Evolutionary conservation across 192 early-diverging fungal genomes (phyloP).

Genomic region (Coemansia sp.): DNA sequence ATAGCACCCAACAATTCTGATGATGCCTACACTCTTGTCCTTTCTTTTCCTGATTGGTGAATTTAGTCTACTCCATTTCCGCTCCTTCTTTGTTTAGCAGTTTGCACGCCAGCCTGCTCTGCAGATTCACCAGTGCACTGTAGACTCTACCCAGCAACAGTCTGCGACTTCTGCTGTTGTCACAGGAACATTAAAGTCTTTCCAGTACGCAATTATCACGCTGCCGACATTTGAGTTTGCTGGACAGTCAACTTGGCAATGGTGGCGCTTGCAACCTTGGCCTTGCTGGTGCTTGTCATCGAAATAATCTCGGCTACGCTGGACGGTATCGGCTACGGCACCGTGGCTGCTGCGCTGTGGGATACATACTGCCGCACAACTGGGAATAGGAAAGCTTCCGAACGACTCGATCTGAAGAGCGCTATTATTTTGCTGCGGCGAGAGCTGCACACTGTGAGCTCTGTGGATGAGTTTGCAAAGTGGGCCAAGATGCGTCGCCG

Average conservation of each 20-base stretch:
- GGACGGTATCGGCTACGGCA: slow-evolving; percentile 57
- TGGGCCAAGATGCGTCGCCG: slow-evolving; percentile 87
- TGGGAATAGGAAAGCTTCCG: slow-evolving; percentile 34
- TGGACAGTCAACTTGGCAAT: not conserved
- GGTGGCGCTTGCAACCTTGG: slow-evolving; percentile 51
- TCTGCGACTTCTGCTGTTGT: too few species aligned
- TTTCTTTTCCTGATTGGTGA: not conserved
- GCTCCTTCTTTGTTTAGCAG: not conserved
- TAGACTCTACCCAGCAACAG: too few species aligned
- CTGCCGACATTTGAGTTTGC: too few species aligned
- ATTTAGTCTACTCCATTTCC: not conserved
- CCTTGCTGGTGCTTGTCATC: slow-evolving; percentile 58
- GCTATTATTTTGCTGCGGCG: slow-evolving; percentile 62
- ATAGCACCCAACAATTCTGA: not conserved
- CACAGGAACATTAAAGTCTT: too few species aligned
- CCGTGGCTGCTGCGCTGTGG: slow-evolving; percentile 46
- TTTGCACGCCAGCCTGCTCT: too few species aligned
- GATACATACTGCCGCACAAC: slow-evolving; percentile 31
- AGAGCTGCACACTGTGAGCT: slow-evolving; percentile 66
- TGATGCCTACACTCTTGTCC: not conserved
- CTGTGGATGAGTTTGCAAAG: slow-evolving; percentile 87
- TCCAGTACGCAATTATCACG: not conserved
- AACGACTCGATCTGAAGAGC: slow-evolving; percentile 62
- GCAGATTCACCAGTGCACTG: too few species aligned
- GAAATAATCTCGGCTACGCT: slow-evolving; percentile 63